Evolutionary conservation across 2,329 filamentous ascomycete species (phyloP).

Genomic region (Rugonectria rugulosa): DNA sequence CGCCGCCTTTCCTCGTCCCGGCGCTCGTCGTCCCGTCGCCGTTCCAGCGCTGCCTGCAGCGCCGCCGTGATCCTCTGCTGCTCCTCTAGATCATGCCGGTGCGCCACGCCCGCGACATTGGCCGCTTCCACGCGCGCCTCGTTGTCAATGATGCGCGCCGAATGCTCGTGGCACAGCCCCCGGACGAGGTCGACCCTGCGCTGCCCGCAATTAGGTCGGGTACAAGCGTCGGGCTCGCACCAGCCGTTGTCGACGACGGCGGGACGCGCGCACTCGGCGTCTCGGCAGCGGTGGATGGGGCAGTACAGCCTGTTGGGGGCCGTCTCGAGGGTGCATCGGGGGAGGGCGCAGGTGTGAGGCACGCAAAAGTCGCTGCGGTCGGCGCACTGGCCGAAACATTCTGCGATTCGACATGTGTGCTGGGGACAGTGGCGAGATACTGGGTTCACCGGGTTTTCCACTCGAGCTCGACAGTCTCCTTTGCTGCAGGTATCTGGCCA

Average conservation of each 20-base stretch:
- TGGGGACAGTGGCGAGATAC: constrained; percentile 15
- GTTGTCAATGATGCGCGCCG: too few species aligned
- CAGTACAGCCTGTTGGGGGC: background rate
- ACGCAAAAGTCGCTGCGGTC: constrained; percentile 1
- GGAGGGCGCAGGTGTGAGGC: constrained; percentile 8
- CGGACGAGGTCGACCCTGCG: background rate
- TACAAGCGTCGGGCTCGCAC: constrained; percentile 17
- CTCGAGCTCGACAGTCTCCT: background rate
- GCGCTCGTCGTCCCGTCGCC: background rate
- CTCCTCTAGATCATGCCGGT: too few species aligned
- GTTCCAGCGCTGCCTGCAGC: background rate
- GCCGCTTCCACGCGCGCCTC: background rate
- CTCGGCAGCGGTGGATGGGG: constrained; percentile 10
- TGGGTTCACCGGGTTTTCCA: background rate
- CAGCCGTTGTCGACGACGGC: constrained; percentile 12
- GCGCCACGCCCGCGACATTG: background rate
- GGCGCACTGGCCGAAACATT: background rate
- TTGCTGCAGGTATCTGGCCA: constrained; percentile 23
- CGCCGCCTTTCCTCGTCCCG: background rate
- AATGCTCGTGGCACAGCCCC: constrained; percentile 8
- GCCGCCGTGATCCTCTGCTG: background rate
- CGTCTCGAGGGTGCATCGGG: background rate
- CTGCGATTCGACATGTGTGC: constrained; percentile 21
- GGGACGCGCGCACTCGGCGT: background rate
- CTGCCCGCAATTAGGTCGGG: background rate